Base-by-base conservation (phyloP, 2,329 filamentous ascomycete genomes). In the Stachybotrys elegans region DNA sequence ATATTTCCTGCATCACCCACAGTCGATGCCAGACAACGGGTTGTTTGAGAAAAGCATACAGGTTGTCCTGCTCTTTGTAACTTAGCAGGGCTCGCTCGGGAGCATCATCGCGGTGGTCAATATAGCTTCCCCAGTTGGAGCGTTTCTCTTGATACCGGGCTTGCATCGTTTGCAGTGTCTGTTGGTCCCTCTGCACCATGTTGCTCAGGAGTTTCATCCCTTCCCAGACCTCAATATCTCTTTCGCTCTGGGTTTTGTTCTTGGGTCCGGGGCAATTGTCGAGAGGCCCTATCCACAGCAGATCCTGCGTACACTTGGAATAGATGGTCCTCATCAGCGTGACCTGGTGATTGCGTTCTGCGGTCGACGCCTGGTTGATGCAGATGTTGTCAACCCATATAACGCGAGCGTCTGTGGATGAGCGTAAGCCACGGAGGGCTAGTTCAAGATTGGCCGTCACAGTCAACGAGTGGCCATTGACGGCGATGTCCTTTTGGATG, bases 351-450 rank as follows among this genome's bases (percentile, higher is more conserved):
- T 27, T 42, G 1, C 38, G 19, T 37, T 50, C 48, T 0, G 19
- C n/a, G n/a, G n/a, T n/a, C n/a, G n/a, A n/a, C n/a, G n/a, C n/a
- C n/a, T n/a, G n/a, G n/a, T n/a, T n/a, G 14, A 52, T 51, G 20
- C 47, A 52, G 1, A 50, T 19, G 1, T 40, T 44, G 7, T 57
- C 44, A 3, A 52, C 41, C 45, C 50, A 44, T 6, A 66, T 29
- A 29, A 29, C n/a, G 9, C 25, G 8, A n/a, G n/a, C 25, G 25
- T 29, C 25, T 29, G 8, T 29, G 9, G 8, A 8, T n/a, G n/a
- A n/a, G 25, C 25, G 25, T 29, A 29, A 29, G n/a, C 25, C 9
- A 29, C 25, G 25, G n/a, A 29, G 25, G 8, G 25, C 25, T 9
- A 9, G 9, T 9, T n/a, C n/a, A 9, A 29, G n/a, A 29, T 29